These are phyloP conservation scores for Apiotrichum sp. DNA, from an alignment of 1,284 basidiomycete species.

Conservation along the genomic window DNA sequence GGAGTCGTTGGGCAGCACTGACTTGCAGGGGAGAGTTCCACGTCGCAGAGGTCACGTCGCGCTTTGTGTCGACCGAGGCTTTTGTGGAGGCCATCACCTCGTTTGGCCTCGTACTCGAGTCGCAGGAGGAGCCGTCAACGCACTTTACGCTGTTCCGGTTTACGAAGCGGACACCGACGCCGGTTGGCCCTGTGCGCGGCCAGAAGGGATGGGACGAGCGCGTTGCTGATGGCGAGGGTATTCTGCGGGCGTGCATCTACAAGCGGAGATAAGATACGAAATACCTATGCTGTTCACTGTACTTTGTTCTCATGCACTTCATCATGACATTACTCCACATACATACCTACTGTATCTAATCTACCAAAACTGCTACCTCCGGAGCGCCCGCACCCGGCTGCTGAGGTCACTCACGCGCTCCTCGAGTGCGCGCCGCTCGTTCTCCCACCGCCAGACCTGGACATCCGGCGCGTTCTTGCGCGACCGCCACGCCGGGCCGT, in stretches of 20 bases:
- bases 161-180: slow-evolving; percentile 57
- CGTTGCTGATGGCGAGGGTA: slow-evolving; percentile 55
- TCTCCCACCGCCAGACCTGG: slow-evolving; percentile 68
- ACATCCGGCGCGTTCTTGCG: slow-evolving; percentile 69
- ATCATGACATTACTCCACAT: background rate
- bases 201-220: slow-evolving; percentile 63
- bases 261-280: slow-evolving; percentile 66
- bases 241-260: slow-evolving; percentile 91
- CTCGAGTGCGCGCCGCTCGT: slow-evolving; percentile 64
- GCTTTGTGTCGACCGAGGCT: slow-evolving; percentile 66
- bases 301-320: background rate
- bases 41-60: slow-evolving; percentile 92
- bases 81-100: slow-evolving; percentile 67
- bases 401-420: slow-evolving; percentile 60
- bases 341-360: background rate
- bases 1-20: background rate
- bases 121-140: slow-evolving; percentile 58
- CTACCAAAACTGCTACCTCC: background rate
- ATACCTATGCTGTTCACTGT: too few species aligned
- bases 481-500: slow-evolving; percentile 58
- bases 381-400: slow-evolving; percentile 17
- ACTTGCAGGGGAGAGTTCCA: slow-evolving; percentile 69
- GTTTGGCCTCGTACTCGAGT: slow-evolving; percentile 62
- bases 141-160: slow-evolving; percentile 88
- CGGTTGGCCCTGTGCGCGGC: slow-evolving; percentile 38